phyloP scores from a whole-genome alignment of 352 stramenopile genomes.

The Globisporangium radiosum region DNA sequence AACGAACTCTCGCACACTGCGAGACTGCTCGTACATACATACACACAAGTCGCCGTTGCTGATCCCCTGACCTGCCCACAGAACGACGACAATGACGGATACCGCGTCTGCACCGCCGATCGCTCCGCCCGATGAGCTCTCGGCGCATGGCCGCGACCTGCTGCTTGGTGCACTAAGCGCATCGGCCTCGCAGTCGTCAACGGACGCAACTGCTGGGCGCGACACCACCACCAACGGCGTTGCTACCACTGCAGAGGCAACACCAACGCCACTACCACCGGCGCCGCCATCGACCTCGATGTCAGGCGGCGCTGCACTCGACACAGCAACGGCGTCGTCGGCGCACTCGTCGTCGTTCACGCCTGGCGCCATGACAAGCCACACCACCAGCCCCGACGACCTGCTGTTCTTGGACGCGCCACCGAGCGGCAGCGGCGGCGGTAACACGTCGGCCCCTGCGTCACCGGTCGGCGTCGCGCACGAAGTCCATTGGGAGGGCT shows the following conservation, averaged over 20 bases:
- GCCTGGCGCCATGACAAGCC: slow-evolving; percentile 1
- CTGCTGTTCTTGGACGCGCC: slow-evolving; percentile 13
- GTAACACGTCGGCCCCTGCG: too few species aligned
- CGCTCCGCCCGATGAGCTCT: slow-evolving; percentile 15
- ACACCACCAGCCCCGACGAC: slow-evolving; percentile 2
- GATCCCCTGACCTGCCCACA: too few species aligned
- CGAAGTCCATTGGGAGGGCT: slow-evolving; percentile 85
- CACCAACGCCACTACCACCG: too few species aligned
- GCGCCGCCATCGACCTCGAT: not conserved
- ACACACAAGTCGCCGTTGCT: too few species aligned
- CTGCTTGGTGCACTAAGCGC: slow-evolving; percentile 29
- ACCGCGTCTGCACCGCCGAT: not conserved
- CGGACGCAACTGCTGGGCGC: too few species aligned
- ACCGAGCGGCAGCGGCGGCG: too few species aligned
- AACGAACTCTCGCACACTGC: not conserved
- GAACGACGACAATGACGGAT: too few species aligned
- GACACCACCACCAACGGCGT: too few species aligned
- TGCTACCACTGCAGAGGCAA: slow-evolving; percentile 2
- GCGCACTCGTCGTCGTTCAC: slow-evolving; percentile 14
- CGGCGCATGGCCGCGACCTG: slow-evolving; percentile 33
- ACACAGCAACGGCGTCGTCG: slow-evolving; percentile 3
- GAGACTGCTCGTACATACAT: too few species aligned
- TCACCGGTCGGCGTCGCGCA: slow-evolving; percentile 24
- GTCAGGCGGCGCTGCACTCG: not conserved
- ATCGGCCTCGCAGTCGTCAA: not conserved